A percentile compares a stretch with the other conserved stretches of the same genome.
Conservation (phyloP, 2,329 filamentous ascomycete genomes). For the Monosporascus sp. region DNA sequence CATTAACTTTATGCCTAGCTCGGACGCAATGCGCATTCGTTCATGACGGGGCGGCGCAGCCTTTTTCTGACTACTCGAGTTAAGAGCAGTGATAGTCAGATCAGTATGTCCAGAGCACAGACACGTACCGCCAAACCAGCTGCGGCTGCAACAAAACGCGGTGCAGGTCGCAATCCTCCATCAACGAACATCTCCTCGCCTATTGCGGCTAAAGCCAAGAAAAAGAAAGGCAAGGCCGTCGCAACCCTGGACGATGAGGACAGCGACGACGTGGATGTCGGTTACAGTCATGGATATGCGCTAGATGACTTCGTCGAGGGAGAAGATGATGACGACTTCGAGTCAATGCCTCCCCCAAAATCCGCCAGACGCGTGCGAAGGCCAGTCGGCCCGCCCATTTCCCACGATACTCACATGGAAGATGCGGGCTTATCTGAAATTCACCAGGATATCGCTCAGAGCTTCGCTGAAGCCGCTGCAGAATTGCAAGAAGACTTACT, state of each 20-base stretch:
- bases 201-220: slow-evolving; percentile 30
- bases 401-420: slow-evolving; percentile 47
- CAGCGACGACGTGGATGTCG: slow-evolving; percentile 31
- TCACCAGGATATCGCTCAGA: slow-evolving; percentile 58
- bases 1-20: slow-evolving; percentile 28
- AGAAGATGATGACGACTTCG: slow-evolving; percentile 41
- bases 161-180: slow-evolving; percentile 21
- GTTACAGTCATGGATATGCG: slow-evolving; percentile 39
- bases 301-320: slow-evolving; percentile 34
- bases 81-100: slow-evolving; percentile 30
- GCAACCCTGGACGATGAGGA: slow-evolving; percentile 30
- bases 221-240: slow-evolving; percentile 31
- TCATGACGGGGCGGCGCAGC: slow-evolving; percentile 39
- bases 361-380: slow-evolving; percentile 33
- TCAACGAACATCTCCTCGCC: slow-evolving; percentile 52
- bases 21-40: slow-evolving; percentile 36
- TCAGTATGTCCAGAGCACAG: slow-evolving; percentile 26
- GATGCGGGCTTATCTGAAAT: slow-evolving; percentile 46
- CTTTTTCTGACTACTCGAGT: slow-evolving; percentile 35
- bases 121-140: slow-evolving; percentile 32
- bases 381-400: slow-evolving; percentile 54
- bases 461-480: slow-evolving; percentile 61
- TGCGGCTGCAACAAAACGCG: slow-evolving; percentile 23
- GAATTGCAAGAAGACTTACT: slow-evolving; percentile 56
- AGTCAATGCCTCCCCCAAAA: slow-evolving; percentile 30